Evolutionary conservation across 2,329 filamentous ascomycete species (phyloP).

Genomic region (Paracoccidioides brasiliensis): DNA sequence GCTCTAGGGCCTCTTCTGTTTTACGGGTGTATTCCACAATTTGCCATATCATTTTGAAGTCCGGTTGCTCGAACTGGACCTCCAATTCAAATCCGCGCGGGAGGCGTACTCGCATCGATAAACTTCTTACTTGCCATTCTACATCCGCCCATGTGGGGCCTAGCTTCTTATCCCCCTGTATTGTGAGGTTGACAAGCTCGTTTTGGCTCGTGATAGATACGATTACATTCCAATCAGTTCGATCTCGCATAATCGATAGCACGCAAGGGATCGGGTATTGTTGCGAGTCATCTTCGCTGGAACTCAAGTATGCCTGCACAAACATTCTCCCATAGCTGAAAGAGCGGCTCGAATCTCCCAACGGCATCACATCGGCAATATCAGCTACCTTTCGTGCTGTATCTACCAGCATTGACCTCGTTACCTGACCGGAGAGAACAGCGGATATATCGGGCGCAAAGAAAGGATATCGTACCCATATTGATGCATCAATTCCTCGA

Average conservation of each 20-base stretch:
- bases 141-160: conserved; percentile 73
- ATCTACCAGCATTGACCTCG: conserved; percentile 34
- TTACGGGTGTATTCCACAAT: conserved; percentile 76
- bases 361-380: conserved; percentile 56
- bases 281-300: conserved; percentile 55
- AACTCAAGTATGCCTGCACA: conserved; percentile 61
- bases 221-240: conserved; percentile 55
- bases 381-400: conserved; percentile 27
- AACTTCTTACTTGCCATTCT: conserved; percentile 58
- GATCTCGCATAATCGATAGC: conserved; percentile 59
- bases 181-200: conserved; percentile 58
- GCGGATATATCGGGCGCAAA: conserved; percentile 59
- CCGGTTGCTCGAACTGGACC: conserved; percentile 58
- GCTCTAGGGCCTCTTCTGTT: conserved; percentile 57
- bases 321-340: conserved; percentile 73
- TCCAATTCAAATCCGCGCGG: conserved; percentile 63
- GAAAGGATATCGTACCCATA: conserved; percentile 68
- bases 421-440: conserved; percentile 50
- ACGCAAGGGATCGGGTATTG: conserved; percentile 59
- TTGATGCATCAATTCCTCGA: conserved; percentile 63
- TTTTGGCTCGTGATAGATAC: conserved; percentile 69
- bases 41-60: conserved; percentile 66
- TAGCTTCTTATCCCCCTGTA: conserved; percentile 54
- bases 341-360: conserved; percentile 58
- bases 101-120: conserved; percentile 54